These are phyloP conservation scores for Dictyostelium brefeldianum DNA, from an alignment of 78 protist species.

Conservation along the genomic window DNA sequence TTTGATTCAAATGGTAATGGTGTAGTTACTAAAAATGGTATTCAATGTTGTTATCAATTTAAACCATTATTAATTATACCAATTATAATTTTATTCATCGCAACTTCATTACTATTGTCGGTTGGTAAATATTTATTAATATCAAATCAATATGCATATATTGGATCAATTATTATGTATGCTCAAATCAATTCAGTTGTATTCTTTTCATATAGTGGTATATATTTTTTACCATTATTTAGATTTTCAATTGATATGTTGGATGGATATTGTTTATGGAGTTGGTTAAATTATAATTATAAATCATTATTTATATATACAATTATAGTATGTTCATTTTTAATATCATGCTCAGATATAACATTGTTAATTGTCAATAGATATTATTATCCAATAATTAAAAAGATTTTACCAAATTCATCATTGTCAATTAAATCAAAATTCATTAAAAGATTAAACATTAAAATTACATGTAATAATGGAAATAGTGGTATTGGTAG, in stretches of 20 bases:
- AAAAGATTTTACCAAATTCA: not conserved
- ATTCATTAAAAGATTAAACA: too few relatives aligned
- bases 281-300: not conserved
- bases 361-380: not conserved
- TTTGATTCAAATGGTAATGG: not conserved
- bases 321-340: not conserved
- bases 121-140: not conserved
- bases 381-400: not conserved
- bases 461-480: too few relatives aligned
- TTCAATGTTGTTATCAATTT: not conserved
- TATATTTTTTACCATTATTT: slow-evolving; percentile 1
- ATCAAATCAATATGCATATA: not conserved
- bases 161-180: not conserved
- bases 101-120: not conserved
- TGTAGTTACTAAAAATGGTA: not conserved
- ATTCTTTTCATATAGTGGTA: not conserved
- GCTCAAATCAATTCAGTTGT: not conserved
- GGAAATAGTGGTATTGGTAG: too few relatives aligned
- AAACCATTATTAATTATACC: not conserved
- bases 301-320: not conserved
- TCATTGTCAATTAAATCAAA: too few relatives aligned
- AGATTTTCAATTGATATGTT: not conserved
- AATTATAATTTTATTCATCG: not conserved
- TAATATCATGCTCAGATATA: not conserved
- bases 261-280: not conserved